A percentile compares a stretch with the other conserved stretches of the same genome.
These are phyloP conservation scores for Middelhovenomyces tepae DNA, from an alignment of 805 yeast genomes.

Conservation along the genomic window DNA sequence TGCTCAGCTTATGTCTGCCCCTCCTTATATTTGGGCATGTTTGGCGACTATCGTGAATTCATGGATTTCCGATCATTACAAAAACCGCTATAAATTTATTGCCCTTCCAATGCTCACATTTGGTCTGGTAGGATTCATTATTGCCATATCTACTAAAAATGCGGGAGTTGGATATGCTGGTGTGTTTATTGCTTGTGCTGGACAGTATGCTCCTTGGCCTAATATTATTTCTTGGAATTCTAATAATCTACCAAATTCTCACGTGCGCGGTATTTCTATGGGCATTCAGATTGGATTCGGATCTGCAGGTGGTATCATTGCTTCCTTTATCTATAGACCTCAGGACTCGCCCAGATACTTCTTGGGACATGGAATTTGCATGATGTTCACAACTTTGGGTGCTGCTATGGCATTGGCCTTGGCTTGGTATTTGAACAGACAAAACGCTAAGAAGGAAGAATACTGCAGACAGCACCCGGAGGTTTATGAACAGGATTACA, in stretches of 20 bases:
- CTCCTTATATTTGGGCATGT: conserved; percentile 32
- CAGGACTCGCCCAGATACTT: conserved; percentile 30
- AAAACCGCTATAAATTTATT: conserved; percentile 25
- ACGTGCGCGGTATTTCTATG: conserved; percentile 45
- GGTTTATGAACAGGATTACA: not conserved
- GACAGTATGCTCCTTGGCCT: conserved; percentile 52
- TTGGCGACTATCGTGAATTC: conserved; percentile 21
- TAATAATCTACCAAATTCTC: conserved; percentile 48
- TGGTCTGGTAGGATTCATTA: conserved; percentile 26
- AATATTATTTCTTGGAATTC: conserved; percentile 50
- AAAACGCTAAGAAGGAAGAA: conserved; percentile 1
- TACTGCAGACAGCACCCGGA: not conserved
- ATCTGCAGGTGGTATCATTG: conserved; percentile 34
- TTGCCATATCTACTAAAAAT: conserved; percentile 41
- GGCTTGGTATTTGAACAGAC: not conserved
- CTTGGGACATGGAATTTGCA: conserved; percentile 27
- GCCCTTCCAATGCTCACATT: conserved; percentile 18
- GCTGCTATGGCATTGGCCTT: not conserved
- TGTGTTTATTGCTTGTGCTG: conserved; percentile 44
- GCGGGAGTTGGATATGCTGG: conserved; percentile 45
- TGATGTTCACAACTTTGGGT: conserved; percentile 1
- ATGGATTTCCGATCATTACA: conserved; percentile 23
- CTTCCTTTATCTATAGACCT: conserved; percentile 33
- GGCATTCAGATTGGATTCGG: conserved; percentile 55
- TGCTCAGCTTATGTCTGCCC: conserved; percentile 39